Conservation (phyloP, 441 rosid species). For the Corymbia calophylla region DNA sequence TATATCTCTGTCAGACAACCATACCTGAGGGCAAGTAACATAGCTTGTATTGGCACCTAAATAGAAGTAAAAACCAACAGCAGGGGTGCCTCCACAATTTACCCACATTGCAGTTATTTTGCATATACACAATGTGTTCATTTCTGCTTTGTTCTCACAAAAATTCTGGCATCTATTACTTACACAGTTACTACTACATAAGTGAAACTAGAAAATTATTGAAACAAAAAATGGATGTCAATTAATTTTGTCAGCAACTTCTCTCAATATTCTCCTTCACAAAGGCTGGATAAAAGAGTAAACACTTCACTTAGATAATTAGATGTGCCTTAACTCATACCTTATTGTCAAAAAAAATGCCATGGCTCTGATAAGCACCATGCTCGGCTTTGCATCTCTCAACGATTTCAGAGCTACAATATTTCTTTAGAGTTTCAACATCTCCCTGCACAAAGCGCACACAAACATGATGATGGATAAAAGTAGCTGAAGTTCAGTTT, state of each 20-base stretch:
- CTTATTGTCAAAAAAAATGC: slow-evolving; percentile 73
- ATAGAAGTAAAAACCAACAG: not conserved
- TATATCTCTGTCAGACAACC: not conserved
- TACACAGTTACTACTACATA: not conserved
- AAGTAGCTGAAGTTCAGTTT: not conserved
- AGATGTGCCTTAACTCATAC: slow-evolving; percentile 15
- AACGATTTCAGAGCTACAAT: slow-evolving; percentile 70
- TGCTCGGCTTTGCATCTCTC: slow-evolving; percentile 75
- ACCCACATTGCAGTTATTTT: not conserved
- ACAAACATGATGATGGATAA: not conserved
- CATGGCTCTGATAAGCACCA: slow-evolving; percentile 58
- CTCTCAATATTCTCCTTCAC: not conserved
- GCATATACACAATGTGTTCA: not conserved
- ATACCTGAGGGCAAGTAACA: not conserved
- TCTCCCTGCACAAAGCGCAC: slow-evolving; percentile 46
- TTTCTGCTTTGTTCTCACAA: not conserved
- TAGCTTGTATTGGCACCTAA: not conserved
- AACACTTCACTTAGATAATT: not conserved
- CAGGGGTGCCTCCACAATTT: not conserved
- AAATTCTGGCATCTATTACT: not conserved
- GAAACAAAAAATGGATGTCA: not conserved
- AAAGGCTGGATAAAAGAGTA: not conserved
- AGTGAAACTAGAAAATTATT: not conserved
- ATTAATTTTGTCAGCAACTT: not conserved
- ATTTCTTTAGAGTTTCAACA: slow-evolving; percentile 61